Percentiles rank a stretch among this genome's conserved stretches.
Evolutionary conservation across 2,329 filamentous ascomycete species (phyloP).

Genomic region (Madurella fahalii): DNA sequence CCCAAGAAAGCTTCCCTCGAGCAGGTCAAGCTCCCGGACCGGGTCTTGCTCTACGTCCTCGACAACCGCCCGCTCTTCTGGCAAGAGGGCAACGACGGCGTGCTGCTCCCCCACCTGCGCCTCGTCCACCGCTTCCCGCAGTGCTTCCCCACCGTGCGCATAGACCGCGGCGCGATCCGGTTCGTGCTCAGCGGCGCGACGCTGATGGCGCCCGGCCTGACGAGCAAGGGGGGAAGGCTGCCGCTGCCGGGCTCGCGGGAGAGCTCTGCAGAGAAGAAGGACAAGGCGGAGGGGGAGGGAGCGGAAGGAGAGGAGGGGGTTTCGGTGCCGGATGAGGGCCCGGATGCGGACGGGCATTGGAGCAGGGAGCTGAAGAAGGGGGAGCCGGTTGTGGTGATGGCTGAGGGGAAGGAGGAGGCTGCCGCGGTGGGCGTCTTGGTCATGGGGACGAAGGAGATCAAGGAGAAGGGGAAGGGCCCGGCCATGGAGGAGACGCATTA

Average conservation of each 20-base stretch:
- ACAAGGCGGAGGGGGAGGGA: conserved; percentile 29
- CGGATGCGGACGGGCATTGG: conserved; percentile 52
- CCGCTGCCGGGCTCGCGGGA: conserved; percentile 50
- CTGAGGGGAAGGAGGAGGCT: conserved; percentile 89
- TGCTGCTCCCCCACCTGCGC: conserved; percentile 79
- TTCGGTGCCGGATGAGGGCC: conserved; percentile 40
- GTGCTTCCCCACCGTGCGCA: conserved; percentile 78
- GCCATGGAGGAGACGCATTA: conserved; percentile 93
- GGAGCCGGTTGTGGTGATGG: conserved; percentile 80
- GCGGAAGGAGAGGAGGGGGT: conserved; percentile 26
- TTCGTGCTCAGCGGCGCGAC: conserved; percentile 93
- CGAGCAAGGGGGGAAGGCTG: conserved; percentile 73
- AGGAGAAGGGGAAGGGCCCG: conserved; percentile 88
- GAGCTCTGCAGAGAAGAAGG: conserved; percentile 23
- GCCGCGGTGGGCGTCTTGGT: conserved; percentile 84
- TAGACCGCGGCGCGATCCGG: conserved; percentile 92
- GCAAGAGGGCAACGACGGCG: conserved; percentile 69
- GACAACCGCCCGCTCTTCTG: conserved; percentile 80
- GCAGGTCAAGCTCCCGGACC: conserved; percentile 88
- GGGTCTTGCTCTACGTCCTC: conserved; percentile 82
- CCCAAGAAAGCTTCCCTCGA: conserved; percentile 92
- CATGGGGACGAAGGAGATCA: conserved; percentile 84
- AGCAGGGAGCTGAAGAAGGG: conserved; percentile 70
- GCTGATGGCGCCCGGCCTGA: conserved; percentile 93
- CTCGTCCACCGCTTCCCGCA: conserved; percentile 87